Conservation (phyloP, 129 eudicot species). For the Sambucus nigra region DNA sequence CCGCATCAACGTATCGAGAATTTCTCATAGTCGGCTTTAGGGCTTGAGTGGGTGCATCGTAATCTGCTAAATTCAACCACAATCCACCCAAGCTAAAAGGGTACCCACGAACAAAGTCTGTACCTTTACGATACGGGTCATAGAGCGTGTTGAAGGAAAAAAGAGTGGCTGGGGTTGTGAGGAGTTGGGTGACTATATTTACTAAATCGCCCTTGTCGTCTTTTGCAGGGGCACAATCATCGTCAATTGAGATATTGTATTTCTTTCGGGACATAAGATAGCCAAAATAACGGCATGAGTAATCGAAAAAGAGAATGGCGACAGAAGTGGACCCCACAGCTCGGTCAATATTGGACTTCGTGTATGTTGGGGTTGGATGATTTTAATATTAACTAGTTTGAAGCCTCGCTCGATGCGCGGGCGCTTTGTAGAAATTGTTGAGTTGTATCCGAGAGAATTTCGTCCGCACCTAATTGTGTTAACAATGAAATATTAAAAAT, state of each 20-base stretch:
- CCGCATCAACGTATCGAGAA: conserved; percentile 77
- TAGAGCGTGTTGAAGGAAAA: conserved; percentile 90
- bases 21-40: conserved; percentile 68
- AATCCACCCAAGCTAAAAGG: conserved; percentile 94
- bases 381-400: too few species aligned
- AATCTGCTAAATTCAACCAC: conserved; percentile 91
- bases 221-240: conserved; percentile 82
- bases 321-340: conserved; percentile 39
- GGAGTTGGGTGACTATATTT: conserved; percentile 77
- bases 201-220: conserved; percentile 46
- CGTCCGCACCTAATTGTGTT: too few species aligned
- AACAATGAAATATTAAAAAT: too few species aligned
- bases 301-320: conserved; percentile 69
- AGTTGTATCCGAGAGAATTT: too few species aligned
- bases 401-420: too few species aligned
- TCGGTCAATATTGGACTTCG: conserved; percentile 56
- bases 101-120: conserved; percentile 97
- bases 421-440: too few species aligned
- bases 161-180: conserved; percentile 85
- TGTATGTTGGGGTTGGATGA: too few species aligned
- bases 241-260: conserved; percentile 68
- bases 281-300: conserved; percentile 93
- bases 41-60: conserved; percentile 94
- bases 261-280: conserved; percentile 72
- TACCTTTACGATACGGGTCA: conserved; percentile 80